phyloP scores from a whole-genome alignment of 805 yeast species.

The Wickerhamiella alocasiicola region DNA sequence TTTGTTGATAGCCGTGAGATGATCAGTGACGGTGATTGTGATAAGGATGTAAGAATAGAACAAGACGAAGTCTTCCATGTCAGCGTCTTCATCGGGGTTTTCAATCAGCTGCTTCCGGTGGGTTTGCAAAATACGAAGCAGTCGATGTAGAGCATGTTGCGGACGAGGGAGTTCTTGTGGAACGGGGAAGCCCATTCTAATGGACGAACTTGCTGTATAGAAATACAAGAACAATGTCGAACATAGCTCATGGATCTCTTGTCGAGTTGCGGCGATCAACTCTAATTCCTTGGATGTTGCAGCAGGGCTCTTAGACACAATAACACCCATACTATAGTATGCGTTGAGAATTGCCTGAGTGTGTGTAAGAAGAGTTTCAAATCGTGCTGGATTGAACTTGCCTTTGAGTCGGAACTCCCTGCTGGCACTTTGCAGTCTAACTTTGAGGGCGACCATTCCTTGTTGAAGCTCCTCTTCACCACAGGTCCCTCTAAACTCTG shows the following conservation, averaged over 20 bases:
- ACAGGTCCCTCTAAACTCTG: conserved; percentile 21
- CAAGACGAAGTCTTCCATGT: conserved; percentile 64
- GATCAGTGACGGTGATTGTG: conserved; percentile 52
- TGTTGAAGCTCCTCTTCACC: conserved; percentile 35
- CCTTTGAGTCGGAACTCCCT: conserved; percentile 67
- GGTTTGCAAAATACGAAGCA: conserved; percentile 52
- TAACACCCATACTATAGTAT: conserved; percentile 56
- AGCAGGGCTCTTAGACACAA: conserved; percentile 49
- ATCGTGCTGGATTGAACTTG: conserved; percentile 44
- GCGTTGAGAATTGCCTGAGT: conserved; percentile 63
- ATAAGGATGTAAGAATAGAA: conserved; percentile 66
- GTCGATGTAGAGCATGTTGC: conserved; percentile 56
- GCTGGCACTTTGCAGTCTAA: conserved; percentile 56
- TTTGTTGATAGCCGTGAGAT: conserved; percentile 45
- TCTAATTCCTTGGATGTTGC: conserved; percentile 41
- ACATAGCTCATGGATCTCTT: conserved; percentile 56
- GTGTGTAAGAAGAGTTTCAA: conserved; percentile 37
- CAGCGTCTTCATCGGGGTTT: conserved; percentile 22
- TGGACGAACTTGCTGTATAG: conserved; percentile 51
- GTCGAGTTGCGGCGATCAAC: conserved; percentile 37
- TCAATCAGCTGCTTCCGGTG: conserved; percentile 30
- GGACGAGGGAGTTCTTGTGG: conserved; percentile 70
- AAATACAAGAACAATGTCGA: conserved; percentile 62
- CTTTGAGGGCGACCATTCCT: conserved; percentile 47
- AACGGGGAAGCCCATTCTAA: conserved; percentile 62